These are phyloP conservation scores for Talaromyces pinophilus DNA, from an alignment of 2,329 filamentous ascomycete species.

Conservation along the genomic window DNA sequence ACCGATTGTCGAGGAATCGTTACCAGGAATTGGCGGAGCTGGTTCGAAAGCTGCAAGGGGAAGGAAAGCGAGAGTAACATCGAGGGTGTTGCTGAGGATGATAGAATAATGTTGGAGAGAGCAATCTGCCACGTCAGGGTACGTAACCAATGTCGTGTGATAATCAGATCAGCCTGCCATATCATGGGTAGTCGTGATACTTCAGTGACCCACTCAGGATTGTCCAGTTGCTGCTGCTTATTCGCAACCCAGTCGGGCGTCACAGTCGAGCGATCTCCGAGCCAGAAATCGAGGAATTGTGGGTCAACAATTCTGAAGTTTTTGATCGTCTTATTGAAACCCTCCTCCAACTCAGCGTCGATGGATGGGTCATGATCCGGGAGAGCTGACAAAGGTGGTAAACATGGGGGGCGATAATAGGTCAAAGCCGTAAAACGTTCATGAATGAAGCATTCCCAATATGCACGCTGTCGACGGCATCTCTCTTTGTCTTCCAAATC, in stretches of 20 bases:
- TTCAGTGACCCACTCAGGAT: constrained; percentile 40
- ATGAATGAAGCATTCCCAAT: constrained; percentile 60
- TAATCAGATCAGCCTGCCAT: constrained; percentile 53
- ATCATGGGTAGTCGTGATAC: constrained; percentile 44
- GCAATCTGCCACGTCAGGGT: constrained; percentile 54
- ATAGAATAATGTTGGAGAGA: constrained; percentile 50
- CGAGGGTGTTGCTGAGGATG: constrained; percentile 33
- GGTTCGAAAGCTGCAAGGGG: constrained; percentile 48
- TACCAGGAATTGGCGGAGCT: constrained; percentile 46
- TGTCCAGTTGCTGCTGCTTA: constrained; percentile 49
- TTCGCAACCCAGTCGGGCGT: constrained; percentile 49
- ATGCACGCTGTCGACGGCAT: constrained; percentile 51
- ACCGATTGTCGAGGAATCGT: constrained; percentile 50
- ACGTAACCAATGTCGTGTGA: constrained; percentile 54
- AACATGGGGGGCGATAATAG: constrained; percentile 49
- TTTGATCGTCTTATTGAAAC: constrained; percentile 49
- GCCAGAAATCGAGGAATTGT: constrained; percentile 50
- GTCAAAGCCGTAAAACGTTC: constrained; percentile 59
- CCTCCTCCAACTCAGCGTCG: constrained; percentile 43
- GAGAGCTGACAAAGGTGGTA: constrained; percentile 42
- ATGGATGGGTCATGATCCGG: constrained; percentile 46
- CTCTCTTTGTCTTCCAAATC: constrained; percentile 40
- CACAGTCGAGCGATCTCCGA: constrained; percentile 40
- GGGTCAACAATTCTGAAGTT: constrained; percentile 49
- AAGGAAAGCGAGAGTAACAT: constrained; percentile 46